Conservation (phyloP, 192 early-diverging fungal species). For the Coemansia sp. region DNA sequence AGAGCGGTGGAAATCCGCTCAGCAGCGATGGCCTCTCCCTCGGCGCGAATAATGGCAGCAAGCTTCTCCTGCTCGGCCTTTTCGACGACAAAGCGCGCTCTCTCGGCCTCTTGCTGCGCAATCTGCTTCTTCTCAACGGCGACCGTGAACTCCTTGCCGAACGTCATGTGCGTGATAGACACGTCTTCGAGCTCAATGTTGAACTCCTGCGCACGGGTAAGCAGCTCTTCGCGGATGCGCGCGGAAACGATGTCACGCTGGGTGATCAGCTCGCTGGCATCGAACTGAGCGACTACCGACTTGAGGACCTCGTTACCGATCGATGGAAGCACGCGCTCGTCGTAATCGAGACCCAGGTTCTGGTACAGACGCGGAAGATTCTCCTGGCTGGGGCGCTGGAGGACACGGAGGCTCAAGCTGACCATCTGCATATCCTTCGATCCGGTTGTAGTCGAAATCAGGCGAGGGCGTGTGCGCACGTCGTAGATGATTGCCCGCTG, state of each 20-base stretch:
- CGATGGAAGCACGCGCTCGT: slow-evolving; percentile 93
- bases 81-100: slow-evolving; percentile 97
- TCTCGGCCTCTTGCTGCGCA: slow-evolving; percentile 99
- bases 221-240: slow-evolving; percentile 88
- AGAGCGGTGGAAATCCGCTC: slow-evolving; percentile 86
- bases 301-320: slow-evolving; percentile 99
- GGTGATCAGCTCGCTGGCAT: slow-evolving; percentile 95
- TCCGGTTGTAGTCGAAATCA: slow-evolving; percentile 98
- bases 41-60: slow-evolving; percentile 94
- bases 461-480: slow-evolving; percentile 90
- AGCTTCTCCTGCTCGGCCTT: slow-evolving; percentile 98
- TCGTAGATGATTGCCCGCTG: slow-evolving; percentile 88
- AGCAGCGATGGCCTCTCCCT: slow-evolving; percentile 94
- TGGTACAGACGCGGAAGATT: slow-evolving; percentile 83
- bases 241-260: slow-evolving; percentile 94
- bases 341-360: slow-evolving; percentile 90
- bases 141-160: slow-evolving; percentile 97
- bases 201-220: slow-evolving; percentile 91
- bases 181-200: slow-evolving; percentile 96
- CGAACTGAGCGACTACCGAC: slow-evolving; percentile 96
- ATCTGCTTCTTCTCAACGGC: slow-evolving; percentile 99
- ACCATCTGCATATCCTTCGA: slow-evolving; percentile 99
- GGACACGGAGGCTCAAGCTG: slow-evolving; percentile 85
- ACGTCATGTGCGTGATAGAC: slow-evolving; percentile 98
- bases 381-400: slow-evolving; percentile 79